These are phyloP conservation scores for Rhizopus arrhizus DNA, from an alignment of 371 early-diverging fungal genomes.

Conservation along the genomic window DNA sequence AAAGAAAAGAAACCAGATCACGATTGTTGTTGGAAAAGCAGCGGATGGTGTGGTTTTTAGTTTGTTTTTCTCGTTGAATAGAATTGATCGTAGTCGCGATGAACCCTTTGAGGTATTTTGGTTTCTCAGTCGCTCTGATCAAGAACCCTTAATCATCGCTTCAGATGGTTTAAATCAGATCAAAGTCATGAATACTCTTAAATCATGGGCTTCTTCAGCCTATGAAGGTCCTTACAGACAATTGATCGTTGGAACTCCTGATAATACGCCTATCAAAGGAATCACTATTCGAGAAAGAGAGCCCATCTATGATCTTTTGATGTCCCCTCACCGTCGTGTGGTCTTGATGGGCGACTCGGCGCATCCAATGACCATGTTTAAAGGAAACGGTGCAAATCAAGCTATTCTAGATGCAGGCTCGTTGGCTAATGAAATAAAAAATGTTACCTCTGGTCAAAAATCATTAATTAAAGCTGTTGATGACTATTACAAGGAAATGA, in stretches of 20 bases:
- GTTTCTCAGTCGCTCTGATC: not conserved
- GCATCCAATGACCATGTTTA: conserved; percentile 29
- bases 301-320: not conserved
- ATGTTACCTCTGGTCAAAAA: conserved; percentile 18
- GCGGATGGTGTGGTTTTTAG: conserved; percentile 1
- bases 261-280: not conserved
- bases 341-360: conserved; percentile 21
- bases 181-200: not conserved
- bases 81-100: conserved; percentile 2
- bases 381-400: conserved; percentile 36
- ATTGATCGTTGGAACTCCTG: not conserved
- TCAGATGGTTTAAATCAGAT: not conserved
- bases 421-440: conserved; percentile 21
- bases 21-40: not conserved
- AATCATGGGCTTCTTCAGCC: not conserved
- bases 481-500: conserved; percentile 28
- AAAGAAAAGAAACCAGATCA: not conserved
- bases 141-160: not conserved
- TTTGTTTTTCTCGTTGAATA: conserved; percentile 8
- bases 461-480: conserved; percentile 24
- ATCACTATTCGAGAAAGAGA: conserved; percentile 15
- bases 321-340: conserved; percentile 2
- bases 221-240: not conserved
- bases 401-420: conserved; percentile 34
- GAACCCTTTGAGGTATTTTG: conserved; percentile 8